Percentiles rank a stretch among this genome's conserved stretches.
phyloP scores from a whole-genome alignment of 2,329 filamentous ascomycete genomes.

The Beauveria pseudobassiana region DNA sequence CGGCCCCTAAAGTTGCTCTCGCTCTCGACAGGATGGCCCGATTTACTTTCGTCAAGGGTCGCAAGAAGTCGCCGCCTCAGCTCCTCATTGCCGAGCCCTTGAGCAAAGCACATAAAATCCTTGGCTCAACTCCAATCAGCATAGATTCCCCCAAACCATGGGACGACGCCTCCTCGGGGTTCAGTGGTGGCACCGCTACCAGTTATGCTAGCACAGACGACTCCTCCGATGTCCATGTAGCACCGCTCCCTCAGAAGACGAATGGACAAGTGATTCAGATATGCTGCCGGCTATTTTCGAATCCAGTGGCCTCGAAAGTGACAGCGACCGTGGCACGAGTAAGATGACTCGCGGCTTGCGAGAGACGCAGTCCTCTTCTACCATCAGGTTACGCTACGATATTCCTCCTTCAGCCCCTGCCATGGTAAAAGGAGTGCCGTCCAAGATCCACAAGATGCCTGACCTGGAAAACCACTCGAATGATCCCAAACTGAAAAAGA shows the following conservation, averaged over 20 bases:
- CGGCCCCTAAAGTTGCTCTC: neutral
- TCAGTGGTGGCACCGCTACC: conserved; percentile 36
- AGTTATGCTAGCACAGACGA: conserved; percentile 20
- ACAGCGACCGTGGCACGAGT: conserved; percentile 20
- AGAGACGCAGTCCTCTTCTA: conserved; percentile 45
- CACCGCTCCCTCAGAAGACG: conserved; percentile 15
- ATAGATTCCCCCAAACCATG: conserved; percentile 32
- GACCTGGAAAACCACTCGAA: conserved; percentile 32
- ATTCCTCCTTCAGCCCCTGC: conserved; percentile 50
- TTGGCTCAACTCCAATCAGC: conserved; percentile 39
- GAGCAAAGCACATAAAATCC: conserved; percentile 44
- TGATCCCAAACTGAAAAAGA: conserved; percentile 27
- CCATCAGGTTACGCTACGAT: conserved; percentile 51
- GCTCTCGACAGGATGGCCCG: conserved; percentile 29
- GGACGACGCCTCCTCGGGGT: conserved; percentile 36
- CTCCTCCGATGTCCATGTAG: conserved; percentile 17
- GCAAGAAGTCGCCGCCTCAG: conserved; percentile 31
- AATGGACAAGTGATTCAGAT: conserved; percentile 41
- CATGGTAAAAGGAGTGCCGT: conserved; percentile 48
- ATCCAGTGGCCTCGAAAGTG: conserved; percentile 16
- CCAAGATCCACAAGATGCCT: conserved; percentile 39
- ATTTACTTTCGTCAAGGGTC: conserved; percentile 42
- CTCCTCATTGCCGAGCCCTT: conserved; percentile 28
- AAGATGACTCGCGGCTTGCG: conserved; percentile 36
- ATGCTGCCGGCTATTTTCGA: conserved; percentile 30